Evolutionary conservation across 768 basidiomycete species (phyloP).

Genomic region (Mycena galericulata): DNA sequence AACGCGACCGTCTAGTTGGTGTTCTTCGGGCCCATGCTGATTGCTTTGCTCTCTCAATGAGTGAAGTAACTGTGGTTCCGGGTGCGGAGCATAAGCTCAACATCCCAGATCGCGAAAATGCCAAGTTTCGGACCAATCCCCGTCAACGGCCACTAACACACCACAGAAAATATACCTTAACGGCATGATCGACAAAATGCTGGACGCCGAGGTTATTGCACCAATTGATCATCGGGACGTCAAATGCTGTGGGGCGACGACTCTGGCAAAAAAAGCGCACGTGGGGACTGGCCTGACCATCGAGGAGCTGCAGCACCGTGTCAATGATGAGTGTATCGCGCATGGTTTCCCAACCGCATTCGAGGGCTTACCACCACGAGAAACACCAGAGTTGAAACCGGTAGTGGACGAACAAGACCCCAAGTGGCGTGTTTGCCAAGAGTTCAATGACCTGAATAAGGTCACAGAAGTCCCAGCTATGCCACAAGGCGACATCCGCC

Average conservation of each 20-base stretch:
- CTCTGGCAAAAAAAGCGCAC: slow-evolving; percentile 32
- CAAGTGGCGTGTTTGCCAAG: slow-evolving; percentile 54
- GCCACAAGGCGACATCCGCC: slow-evolving; percentile 50
- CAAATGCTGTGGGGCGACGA: slow-evolving; percentile 19
- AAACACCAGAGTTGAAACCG: slow-evolving; percentile 30
- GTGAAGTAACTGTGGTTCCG: slow-evolving; percentile 38
- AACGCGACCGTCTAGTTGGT: slow-evolving; percentile 25
- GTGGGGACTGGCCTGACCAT: slow-evolving; percentile 8
- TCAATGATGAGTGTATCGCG: slow-evolving; percentile 27
- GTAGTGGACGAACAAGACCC: not conserved
- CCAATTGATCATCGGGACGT: slow-evolving; percentile 25
- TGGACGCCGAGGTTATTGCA: slow-evolving; percentile 24
- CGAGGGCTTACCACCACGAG: too few relatives aligned
- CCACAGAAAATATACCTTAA: slow-evolving; percentile 35
- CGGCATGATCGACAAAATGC: slow-evolving; percentile 38
- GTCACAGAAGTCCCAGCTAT: slow-evolving; percentile 44
- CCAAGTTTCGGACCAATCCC: slow-evolving; percentile 30
- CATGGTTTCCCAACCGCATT: not conserved
- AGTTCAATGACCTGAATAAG: slow-evolving; percentile 49
- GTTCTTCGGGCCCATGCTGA: slow-evolving; percentile 51
- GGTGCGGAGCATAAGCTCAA: slow-evolving; percentile 36
- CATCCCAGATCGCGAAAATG: slow-evolving; percentile 22
- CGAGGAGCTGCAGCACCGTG: slow-evolving; percentile 15
- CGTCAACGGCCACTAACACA: slow-evolving; percentile 38
- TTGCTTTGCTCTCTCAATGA: slow-evolving; percentile 52